Conservation (phyloP, 1,284 basidiomycete genomes). For the Austroboletus olivaceoglutinosus region DNA sequence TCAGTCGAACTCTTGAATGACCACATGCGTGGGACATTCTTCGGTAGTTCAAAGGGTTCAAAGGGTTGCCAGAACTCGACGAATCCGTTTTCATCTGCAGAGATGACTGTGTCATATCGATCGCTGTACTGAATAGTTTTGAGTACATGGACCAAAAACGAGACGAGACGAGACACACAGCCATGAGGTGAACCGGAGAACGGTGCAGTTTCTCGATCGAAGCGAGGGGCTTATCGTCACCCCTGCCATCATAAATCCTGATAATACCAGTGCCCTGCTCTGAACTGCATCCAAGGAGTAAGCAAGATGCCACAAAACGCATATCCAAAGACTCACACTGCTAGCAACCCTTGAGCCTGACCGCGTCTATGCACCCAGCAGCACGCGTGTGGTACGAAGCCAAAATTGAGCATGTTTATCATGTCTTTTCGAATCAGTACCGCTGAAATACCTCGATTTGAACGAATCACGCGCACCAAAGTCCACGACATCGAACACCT, state of each 20-base stretch:
- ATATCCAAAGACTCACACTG: conserved; percentile 58
- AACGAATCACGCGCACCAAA: conserved; percentile 61
- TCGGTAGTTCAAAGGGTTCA: conserved; percentile 85
- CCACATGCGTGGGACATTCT: conserved; percentile 80
- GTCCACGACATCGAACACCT: conserved; percentile 97
- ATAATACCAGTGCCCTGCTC: conserved; percentile 77
- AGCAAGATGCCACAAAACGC: not conserved
- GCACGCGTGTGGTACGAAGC: conserved; percentile 79
- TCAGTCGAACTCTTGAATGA: conserved; percentile 90
- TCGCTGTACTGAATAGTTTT: conserved; percentile 73
- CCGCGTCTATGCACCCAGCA: conserved; percentile 93
- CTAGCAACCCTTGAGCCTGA: conserved; percentile 84
- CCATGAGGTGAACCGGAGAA: conserved; percentile 87
- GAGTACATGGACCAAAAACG: not conserved
- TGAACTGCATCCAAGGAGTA: conserved; percentile 51
- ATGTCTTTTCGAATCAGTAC: conserved; percentile 64
- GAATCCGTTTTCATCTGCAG: conserved; percentile 93
- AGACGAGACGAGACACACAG: conserved; percentile 52
- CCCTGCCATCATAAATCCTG: conserved; percentile 90
- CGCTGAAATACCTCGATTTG: not conserved
- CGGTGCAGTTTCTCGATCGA: conserved; percentile 78
- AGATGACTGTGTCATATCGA: conserved; percentile 87
- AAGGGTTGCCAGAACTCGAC: conserved; percentile 94
- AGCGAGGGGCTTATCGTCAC: conserved; percentile 74
- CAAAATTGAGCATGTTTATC: conserved; percentile 96